Percentiles rank a stretch among this genome's conserved stretches.
These are phyloP conservation scores for Nakaseomyces delphensis DNA, from an alignment of 1,139 yeast genomes.

Conservation along the genomic window DNA sequence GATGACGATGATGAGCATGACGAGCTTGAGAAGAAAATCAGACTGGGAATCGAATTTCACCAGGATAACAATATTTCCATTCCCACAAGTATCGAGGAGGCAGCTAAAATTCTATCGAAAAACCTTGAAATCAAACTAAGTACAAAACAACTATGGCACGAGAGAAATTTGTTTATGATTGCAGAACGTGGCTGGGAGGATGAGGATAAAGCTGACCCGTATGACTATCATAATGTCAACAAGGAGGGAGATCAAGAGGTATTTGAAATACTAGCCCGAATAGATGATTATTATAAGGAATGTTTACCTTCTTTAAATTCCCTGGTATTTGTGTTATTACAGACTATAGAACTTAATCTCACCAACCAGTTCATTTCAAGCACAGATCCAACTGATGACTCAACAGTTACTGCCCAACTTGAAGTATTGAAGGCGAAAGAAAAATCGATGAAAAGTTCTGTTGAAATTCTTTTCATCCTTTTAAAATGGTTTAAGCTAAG, in stretches of 20 bases:
- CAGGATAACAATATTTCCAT: conserved; percentile 30
- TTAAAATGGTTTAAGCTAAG: conserved; percentile 71
- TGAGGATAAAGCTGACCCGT: conserved; percentile 13
- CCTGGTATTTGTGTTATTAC: conserved; percentile 53
- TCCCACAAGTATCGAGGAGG: conserved; percentile 76
- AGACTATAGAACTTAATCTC: conserved; percentile 47
- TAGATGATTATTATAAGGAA: conserved; percentile 51
- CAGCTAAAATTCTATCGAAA: conserved; percentile 52
- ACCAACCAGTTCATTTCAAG: conserved; percentile 14
- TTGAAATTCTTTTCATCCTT: conserved; percentile 45
- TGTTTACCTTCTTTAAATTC: conserved; percentile 52
- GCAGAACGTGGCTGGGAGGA: conserved; percentile 63
- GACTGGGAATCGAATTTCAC: conserved; percentile 6
- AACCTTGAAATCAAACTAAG: conserved; percentile 56
- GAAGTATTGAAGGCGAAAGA: conserved; percentile 58
- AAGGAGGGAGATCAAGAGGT: conserved; percentile 11
- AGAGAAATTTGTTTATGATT: conserved; percentile 57
- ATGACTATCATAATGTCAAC: conserved; percentile 14
- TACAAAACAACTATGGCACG: conserved; percentile 63
- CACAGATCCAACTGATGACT: conserved; percentile 12
- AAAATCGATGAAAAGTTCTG: conserved; percentile 52
- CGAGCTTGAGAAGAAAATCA: conserved; percentile 14
- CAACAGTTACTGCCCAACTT: conserved; percentile 33
- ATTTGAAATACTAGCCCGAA: conserved; percentile 36
- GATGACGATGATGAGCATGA: conserved; percentile 25